Evolutionary conservation across 306 rosid genomes (phyloP).

Genomic region (Mucuna pruriens): DNA sequence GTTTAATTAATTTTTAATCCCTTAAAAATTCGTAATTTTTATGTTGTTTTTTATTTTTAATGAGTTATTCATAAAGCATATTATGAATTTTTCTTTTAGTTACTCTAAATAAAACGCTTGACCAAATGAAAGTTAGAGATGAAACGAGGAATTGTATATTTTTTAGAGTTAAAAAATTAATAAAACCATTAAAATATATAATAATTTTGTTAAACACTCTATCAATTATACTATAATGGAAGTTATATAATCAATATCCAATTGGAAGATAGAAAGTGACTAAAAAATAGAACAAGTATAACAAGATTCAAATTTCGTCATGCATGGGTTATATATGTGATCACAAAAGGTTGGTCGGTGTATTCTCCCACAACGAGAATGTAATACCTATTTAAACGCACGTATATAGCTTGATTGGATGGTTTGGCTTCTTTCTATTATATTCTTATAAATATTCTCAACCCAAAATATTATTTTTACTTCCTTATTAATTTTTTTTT

Average conservation of each 20-base stretch:
- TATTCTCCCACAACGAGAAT: neutral
- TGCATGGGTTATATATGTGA: neutral
- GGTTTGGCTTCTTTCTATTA: neutral
- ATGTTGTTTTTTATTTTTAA: no score
- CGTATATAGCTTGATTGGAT: neutral
- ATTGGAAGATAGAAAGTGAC: neutral
- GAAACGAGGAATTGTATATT: no score
- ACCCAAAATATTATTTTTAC: neutral
- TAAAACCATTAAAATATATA: no score
- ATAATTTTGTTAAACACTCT: no score
- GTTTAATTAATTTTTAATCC: no score
- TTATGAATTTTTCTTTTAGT: no score
- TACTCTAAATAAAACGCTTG: no score
- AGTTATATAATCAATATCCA: neutral
- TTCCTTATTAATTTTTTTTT: neutral
- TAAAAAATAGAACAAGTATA: neutral
- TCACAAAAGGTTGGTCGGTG: neutral
- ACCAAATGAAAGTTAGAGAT: no score
- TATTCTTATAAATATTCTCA: neutral
- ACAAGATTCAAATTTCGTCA: neutral
- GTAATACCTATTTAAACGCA: neutral
- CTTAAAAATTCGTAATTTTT: no score
- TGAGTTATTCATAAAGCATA: no score
- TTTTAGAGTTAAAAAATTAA: no score
- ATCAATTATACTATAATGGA: neutral